Evolutionary conservation across 176 grass and related monocot species (phyloP).

Genomic region (Poa annua): DNA sequence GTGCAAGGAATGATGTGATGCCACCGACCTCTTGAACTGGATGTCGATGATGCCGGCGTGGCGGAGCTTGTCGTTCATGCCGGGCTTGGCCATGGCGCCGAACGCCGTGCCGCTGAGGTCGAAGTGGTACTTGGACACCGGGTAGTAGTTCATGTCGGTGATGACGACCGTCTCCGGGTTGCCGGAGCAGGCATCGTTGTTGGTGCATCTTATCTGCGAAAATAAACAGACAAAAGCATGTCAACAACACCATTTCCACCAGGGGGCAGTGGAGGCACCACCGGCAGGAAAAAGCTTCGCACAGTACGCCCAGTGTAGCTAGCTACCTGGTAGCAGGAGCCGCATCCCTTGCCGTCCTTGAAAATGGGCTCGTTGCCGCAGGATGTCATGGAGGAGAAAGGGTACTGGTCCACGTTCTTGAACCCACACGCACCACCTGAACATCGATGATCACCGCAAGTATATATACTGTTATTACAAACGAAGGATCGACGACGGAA

Average conservation of each 20-base stretch:
- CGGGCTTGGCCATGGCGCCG: conserved; percentile 63
- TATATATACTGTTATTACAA: not conserved
- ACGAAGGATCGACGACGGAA: not conserved
- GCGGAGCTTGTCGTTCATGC: conserved; percentile 55
- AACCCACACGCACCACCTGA: conserved; percentile 69
- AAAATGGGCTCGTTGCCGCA: conserved; percentile 64
- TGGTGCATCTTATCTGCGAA: conserved; percentile 53
- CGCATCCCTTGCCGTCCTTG: conserved; percentile 72
- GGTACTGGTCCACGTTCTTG: conserved; percentile 51
- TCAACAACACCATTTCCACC: not conserved
- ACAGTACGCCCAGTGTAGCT: not conserved
- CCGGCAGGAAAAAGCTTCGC: not conserved
- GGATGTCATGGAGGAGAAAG: conserved; percentile 64
- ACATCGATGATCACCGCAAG: not conserved
- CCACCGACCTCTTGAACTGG: conserved; percentile 57
- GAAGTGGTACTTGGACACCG: conserved; percentile 56
- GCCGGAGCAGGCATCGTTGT: conserved; percentile 58
- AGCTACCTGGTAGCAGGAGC: conserved; percentile 32
- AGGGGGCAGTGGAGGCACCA: not conserved
- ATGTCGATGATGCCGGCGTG: conserved; percentile 65
- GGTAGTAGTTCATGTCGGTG: conserved; percentile 75
- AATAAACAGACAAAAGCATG: not conserved
- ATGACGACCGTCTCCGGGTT: conserved; percentile 64
- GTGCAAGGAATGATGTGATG: not conserved
- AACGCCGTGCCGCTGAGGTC: conserved; percentile 74